A percentile compares a stretch with the other conserved stretches of the same genome.
Conservation (phyloP, 1,284 basidiomycete species). For the Puccinia coronata region DNA sequence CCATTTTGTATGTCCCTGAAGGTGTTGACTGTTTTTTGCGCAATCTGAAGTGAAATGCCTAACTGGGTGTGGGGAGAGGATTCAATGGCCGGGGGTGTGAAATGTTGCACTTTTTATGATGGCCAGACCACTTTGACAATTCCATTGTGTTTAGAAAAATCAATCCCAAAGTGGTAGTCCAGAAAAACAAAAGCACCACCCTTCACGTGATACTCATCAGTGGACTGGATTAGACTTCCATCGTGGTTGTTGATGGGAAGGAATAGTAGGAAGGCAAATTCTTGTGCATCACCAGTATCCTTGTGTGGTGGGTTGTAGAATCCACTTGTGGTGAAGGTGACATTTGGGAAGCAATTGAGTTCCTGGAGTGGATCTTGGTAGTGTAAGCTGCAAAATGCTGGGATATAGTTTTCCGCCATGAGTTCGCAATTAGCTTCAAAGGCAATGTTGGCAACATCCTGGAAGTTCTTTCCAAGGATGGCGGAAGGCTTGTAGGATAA, state of each 20-base stretch:
- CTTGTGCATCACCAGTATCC: not conserved
- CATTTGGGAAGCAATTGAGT: not conserved
- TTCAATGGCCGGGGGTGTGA: not conserved
- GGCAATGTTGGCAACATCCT: not conserved
- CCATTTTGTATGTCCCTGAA: constrained; percentile 3
- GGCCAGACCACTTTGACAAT: not conserved
- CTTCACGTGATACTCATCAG: not conserved
- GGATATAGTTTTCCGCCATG: not conserved
- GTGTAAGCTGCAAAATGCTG: not conserved
- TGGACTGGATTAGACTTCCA: not conserved
- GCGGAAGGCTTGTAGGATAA: not conserved
- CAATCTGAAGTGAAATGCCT: not conserved
- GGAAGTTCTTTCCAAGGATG: not conserved
- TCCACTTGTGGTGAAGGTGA: not conserved
- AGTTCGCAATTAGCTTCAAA: not conserved
- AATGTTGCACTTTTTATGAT: not conserved
- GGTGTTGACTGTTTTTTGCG: not conserved
- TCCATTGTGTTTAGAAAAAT: not conserved
- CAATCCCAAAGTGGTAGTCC: not conserved
- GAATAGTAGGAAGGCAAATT: not conserved
- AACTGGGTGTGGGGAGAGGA: not conserved
- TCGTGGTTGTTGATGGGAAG: not conserved
- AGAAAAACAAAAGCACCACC: not conserved
- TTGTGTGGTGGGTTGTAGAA: constrained; percentile 6
- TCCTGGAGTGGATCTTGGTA: not conserved